A percentile compares a stretch with the other conserved stretches of the same genome.
These are phyloP conservation scores for Capillidium heterosporum DNA, from an alignment of 371 early-diverging fungal genomes.

Conservation along the genomic window DNA sequence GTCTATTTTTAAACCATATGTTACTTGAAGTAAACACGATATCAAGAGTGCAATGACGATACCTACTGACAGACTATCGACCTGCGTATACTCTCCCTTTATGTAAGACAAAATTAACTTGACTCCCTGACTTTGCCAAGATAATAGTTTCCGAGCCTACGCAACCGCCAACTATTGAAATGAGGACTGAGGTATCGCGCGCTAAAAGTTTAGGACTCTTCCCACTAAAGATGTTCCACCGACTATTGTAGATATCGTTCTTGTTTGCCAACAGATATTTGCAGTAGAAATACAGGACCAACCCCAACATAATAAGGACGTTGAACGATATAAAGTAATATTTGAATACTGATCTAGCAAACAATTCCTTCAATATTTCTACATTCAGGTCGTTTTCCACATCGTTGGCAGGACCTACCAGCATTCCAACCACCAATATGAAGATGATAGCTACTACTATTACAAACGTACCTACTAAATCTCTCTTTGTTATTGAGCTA, in stretches of 20 bases:
- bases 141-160: conserved; percentile 40
- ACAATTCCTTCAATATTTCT: conserved; percentile 30
- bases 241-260: neutral
- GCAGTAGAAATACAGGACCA: neutral
- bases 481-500: conserved; percentile 36
- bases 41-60: neutral
- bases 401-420: neutral
- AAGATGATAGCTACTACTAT: conserved; percentile 40
- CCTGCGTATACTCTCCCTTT: neutral
- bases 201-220: conserved; percentile 17
- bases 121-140: conserved; percentile 29
- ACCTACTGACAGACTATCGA: neutral
- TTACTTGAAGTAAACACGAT: conserved; percentile 15
- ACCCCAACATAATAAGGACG: conserved; percentile 6
- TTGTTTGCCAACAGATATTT: neutral
- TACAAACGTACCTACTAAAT: conserved; percentile 43
- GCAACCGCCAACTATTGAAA: conserved; percentile 38
- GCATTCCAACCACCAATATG: conserved; percentile 38
- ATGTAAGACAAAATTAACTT: neutral
- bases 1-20: no score
- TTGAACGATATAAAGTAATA: conserved; percentile 41
- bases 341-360: conserved; percentile 32
- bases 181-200: conserved; percentile 26
- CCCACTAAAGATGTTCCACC: neutral
- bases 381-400: conserved; percentile 30